A percentile compares a stretch with the other conserved stretches of the same genome.
Conservation (phyloP, 1,284 basidiomycete species). For the Taiwanofungus camphoratus region DNA sequence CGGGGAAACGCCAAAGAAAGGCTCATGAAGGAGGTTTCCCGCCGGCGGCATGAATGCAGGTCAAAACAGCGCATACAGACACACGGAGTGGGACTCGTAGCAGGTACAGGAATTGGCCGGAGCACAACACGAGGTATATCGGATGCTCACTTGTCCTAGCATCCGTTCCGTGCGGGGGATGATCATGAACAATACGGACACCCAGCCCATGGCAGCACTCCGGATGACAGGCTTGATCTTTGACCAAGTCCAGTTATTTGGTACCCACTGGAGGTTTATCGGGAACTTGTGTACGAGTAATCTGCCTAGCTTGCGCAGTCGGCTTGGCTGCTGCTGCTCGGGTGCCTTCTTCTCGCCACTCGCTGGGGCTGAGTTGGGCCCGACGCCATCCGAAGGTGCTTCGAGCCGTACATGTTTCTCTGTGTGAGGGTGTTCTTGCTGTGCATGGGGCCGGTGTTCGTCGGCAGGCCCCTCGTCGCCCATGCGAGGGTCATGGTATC, state of each 20-base stretch:
- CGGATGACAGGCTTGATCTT: constrained; percentile 65
- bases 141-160: constrained; percentile 54
- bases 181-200: constrained; percentile 58
- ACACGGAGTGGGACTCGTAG: too few relatives aligned
- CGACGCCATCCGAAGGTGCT: constrained; percentile 3
- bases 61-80: too few relatives aligned
- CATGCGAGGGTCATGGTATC: constrained; percentile 23
- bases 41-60: too few relatives aligned
- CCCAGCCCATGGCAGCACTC: constrained; percentile 59
- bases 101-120: too few relatives aligned
- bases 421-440: constrained; percentile 5
- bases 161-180: constrained; percentile 43
- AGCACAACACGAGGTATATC: too few relatives aligned
- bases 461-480: constrained; percentile 21
- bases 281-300: constrained; percentile 11
- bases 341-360: too few relatives aligned
- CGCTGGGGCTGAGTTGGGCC: too few relatives aligned
- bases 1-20: too few relatives aligned
- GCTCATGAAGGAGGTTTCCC: too few relatives aligned
- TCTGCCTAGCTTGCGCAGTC: not conserved
- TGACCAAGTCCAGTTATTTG: constrained; percentile 48
- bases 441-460: constrained; percentile 9
- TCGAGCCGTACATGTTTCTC: constrained; percentile 18
- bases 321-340: not conserved
- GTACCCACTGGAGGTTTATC: constrained; percentile 47